Conservation (phyloP, 164 flowering plant species). For the Saururus chinensis region DNA sequence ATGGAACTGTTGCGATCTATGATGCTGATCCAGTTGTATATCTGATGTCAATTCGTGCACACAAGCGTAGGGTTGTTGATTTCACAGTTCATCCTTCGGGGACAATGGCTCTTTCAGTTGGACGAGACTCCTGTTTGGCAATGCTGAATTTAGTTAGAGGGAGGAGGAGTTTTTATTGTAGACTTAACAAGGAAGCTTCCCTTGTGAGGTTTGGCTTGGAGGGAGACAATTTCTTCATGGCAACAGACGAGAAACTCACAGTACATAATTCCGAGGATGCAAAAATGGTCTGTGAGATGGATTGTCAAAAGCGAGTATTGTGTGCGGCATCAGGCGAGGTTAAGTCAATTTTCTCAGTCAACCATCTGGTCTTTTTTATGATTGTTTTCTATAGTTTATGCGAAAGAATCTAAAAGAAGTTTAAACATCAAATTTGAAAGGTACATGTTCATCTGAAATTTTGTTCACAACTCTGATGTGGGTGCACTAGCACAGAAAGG, state of each 20-base stretch:
- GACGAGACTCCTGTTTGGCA: constrained; percentile 63
- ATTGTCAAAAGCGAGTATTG: constrained; percentile 44
- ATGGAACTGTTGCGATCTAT: constrained; percentile 63
- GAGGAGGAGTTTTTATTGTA: constrained; percentile 64
- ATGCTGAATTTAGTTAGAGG: constrained; percentile 85
- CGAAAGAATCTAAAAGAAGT: neutral
- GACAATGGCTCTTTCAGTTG: constrained; percentile 59
- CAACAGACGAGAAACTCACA: constrained; percentile 45
- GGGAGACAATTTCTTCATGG: constrained; percentile 75
- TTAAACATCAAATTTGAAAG: neutral
- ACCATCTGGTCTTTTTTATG: no score
- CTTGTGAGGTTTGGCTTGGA: constrained; percentile 35
- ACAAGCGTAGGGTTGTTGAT: constrained; percentile 50
- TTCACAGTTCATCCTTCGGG: constrained; percentile 68
- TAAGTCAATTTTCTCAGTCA: neutral
- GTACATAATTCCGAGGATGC: constrained; percentile 85
- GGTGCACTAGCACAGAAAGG: no score
- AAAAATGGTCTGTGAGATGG: constrained; percentile 42
- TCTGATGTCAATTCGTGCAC: constrained; percentile 46
- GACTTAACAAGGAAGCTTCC: constrained; percentile 55
- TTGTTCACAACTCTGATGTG: no score
- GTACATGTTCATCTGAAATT: neutral
- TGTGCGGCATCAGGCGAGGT: constrained; percentile 62
- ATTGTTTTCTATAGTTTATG: neutral
- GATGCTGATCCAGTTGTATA: constrained; percentile 77